Conservation (phyloP, 2,329 filamentous ascomycete genomes). For the Ustulina deusta region DNA sequence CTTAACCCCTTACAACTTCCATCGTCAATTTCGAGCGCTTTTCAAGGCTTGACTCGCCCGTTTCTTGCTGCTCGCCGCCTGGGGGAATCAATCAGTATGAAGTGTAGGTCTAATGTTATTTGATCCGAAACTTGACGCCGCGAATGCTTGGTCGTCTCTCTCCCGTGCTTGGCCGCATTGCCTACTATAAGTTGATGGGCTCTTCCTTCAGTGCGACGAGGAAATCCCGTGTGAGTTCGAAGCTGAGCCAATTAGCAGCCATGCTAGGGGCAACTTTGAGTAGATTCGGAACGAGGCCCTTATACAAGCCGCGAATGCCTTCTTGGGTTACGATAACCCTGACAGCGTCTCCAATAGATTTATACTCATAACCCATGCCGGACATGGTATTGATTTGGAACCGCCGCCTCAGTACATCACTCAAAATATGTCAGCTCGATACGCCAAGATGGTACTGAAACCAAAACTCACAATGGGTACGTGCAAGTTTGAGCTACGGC, state of each 20-base stretch:
- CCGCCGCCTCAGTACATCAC: conserved; percentile 89
- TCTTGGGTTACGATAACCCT: conserved; percentile 85
- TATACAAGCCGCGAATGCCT: conserved; percentile 88
- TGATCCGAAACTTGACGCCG: conserved; percentile 7
- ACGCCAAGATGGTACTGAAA: background rate
- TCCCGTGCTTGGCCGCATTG: conserved; percentile 6
- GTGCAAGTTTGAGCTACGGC: conserved; percentile 97
- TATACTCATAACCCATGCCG: conserved; percentile 97
- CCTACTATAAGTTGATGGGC: conserved; percentile 47
- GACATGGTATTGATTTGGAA: conserved; percentile 99
- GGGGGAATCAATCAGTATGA: background rate
- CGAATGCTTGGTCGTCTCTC: conserved; percentile 2
- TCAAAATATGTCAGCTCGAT: conserved; percentile 54
- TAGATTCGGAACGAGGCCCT: conserved; percentile 93
- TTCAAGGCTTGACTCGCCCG: background rate
- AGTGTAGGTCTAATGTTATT: conserved; percentile 18
- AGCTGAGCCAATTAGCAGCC: conserved; percentile 98
- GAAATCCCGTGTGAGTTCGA: conserved; percentile 92
- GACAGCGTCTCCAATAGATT: conserved; percentile 85
- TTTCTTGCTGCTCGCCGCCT: conserved; percentile 8
- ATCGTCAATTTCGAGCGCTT: background rate
- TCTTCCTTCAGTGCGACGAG: conserved; percentile 72
- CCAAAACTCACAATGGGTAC: conserved; percentile 86
- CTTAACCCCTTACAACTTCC: background rate
- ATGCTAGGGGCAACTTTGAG: conserved; percentile 98